Evolutionary conservation across 2,329 filamentous ascomycete species (phyloP), one percentile per base, ranked within the genome.

Genomic region (Fusarium nematophilum): DNA sequence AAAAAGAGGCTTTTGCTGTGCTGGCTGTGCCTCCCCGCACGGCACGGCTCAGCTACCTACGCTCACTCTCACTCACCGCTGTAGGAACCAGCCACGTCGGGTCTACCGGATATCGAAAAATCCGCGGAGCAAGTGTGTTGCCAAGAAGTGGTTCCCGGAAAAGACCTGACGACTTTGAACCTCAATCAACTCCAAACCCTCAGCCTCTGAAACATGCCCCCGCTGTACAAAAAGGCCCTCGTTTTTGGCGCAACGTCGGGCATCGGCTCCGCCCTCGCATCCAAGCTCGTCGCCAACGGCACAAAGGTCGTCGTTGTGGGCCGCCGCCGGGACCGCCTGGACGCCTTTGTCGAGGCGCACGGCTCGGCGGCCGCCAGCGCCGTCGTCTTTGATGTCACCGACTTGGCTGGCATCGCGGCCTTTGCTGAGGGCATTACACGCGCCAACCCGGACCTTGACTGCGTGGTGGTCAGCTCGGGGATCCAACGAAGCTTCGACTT

Each of bases 401-500:
- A 84, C 23, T 63, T 80, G 0, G 66, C 70, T 1, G 67, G 73
- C 4, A 79, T 70, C 9, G 48, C 54, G 9, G 13, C 13, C 10
- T 68, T 71, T 29, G 64, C 69, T 14, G 26, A 58, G 5, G 36
- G 40, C 4, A 48, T 71, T 5, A 47, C 25, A 1, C 27, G 31
- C 17, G 54, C 55, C 1, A 44, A 68, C 27, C 63, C 66, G 1
- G 67, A 66, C 50, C 29, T 68, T 14, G 64, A 87, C 71, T 80
- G 79, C 61, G 67, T 89, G 21, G 70, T 88, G 49, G 72, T 88
- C 44, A 87, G 87, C 67, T 81, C 85, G 0, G 85, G 84, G 8
- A 76, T 84, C 26, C 84, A 88, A 67, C 73, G 75, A 23, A 67
- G 66, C 1, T 70, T 83, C 65, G 31, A 74, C 67, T 49, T 70